Evolutionary conservation across 2,329 filamentous ascomycete genomes (phyloP), one percentile per base, ranked within the genome.

Genomic region (Nemania diffusa): DNA sequence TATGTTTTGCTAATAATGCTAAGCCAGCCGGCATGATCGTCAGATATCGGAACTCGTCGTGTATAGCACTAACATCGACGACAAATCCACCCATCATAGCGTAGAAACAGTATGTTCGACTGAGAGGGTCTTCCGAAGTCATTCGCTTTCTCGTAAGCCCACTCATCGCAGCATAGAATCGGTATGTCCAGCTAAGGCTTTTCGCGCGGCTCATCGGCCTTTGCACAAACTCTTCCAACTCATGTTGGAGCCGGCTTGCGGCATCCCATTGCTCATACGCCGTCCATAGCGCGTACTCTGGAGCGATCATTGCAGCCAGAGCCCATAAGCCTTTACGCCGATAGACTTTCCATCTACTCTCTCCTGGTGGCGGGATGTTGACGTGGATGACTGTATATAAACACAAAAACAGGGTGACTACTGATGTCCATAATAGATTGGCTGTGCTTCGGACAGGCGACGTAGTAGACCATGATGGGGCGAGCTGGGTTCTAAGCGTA

Each of bases 361-460:
- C 32, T 3, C 15, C 22, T n/a, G n/a, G 34, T 27, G 53, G 32
- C 22, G 20, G 32, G 9, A 44, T 26, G 22, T 44, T 42, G n/a
- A 42, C 13, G 22, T 56, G 53, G 15, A 56, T 42, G 13, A 56
- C 34, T 27, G 53, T 42, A 44, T 56, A 56, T 5, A 42, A 32
- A 17, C 34, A 42, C 13, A 56, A 6, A 3, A 13, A 56, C 11
- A 42, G 22, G 2, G 53, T 56, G 27, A 26, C 3, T 40, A 42
- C 15, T 9, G 53, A 40, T 4, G 53, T 56, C 53, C 53, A 42
- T 42, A 56, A 26, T 22, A 56, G 9, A 27, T 27, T n/a, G 53
- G 53, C 5, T 3, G 53, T 56, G 34, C 53, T 44, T 27, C 53
- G 32, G 15, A 56, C 34, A 26, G n/a, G n/a, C 9, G 53, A 56